Conservation (phyloP, 73 alveolate species). For the Diophrys appendiculata region DNA sequence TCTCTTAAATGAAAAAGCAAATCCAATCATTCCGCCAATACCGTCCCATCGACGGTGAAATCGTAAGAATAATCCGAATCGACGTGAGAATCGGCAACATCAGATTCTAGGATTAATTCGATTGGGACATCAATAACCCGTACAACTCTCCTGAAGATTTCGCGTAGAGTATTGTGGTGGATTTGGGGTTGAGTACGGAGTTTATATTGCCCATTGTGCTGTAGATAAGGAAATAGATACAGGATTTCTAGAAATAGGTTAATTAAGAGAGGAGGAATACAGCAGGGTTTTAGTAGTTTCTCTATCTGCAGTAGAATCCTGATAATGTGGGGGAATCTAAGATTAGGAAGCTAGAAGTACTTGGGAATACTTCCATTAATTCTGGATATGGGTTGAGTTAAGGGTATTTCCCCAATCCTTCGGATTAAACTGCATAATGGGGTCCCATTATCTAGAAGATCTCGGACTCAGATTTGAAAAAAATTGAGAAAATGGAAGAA, state of each 20-base stretch:
- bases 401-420: neutral
- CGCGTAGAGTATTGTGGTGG: slow-evolving; percentile 83
- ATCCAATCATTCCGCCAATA: slow-evolving; percentile 67
- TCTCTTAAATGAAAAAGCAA: slow-evolving; percentile 74
- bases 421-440: slow-evolving; percentile 73
- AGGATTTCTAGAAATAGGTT: slow-evolving; percentile 74
- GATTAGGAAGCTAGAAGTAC: neutral
- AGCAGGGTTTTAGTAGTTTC: neutral
- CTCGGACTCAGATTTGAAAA: slow-evolving; percentile 68
- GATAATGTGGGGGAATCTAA: slow-evolving; percentile 34
- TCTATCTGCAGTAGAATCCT: slow-evolving; percentile 45
- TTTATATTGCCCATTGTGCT: slow-evolving; percentile 84
- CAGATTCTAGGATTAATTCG: slow-evolving; percentile 85
- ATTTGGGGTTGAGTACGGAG: slow-evolving; percentile 88
- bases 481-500: slow-evolving; percentile 81
- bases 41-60: slow-evolving; percentile 80
- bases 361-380: neutral
- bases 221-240: slow-evolving; percentile 78
- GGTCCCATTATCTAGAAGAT: slow-evolving; percentile 76
- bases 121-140: slow-evolving; percentile 94
- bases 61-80: slow-evolving; percentile 75
- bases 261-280: slow-evolving; percentile 62
- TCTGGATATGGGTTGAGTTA: neutral
- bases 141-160: slow-evolving; percentile 90
- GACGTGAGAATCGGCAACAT: slow-evolving; percentile 79